Conservation (phyloP, 495 filamentous ascomycete species). For the Penicillium robsamsonii region DNA sequence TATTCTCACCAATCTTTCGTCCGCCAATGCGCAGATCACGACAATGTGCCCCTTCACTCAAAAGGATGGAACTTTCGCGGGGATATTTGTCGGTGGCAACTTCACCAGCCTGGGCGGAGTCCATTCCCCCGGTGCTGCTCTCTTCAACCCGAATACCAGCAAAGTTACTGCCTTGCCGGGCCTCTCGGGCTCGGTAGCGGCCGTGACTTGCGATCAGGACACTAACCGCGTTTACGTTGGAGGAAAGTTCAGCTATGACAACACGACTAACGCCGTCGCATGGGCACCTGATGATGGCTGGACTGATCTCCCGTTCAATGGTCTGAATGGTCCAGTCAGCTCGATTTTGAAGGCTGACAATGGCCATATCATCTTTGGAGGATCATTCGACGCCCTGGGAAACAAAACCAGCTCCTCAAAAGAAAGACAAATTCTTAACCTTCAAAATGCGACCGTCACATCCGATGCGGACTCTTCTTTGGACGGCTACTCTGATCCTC, state of each 20-base stretch:
- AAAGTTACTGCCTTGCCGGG: conserved; percentile 70
- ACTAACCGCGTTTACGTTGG: conserved; percentile 86
- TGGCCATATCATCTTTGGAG: conserved; percentile 87
- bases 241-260: conserved; percentile 73
- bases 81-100: conserved; percentile 86
- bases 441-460: conserved; percentile 71
- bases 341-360: conserved; percentile 76
- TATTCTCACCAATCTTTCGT: conserved; percentile 66
- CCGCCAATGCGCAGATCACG: conserved; percentile 78
- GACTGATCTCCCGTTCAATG: conserved; percentile 84
- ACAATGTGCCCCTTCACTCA: conserved; percentile 80
- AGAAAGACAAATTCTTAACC: conserved; percentile 75
- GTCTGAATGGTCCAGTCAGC: conserved; percentile 90
- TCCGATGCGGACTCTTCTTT: conserved; percentile 57
- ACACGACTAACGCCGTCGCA: conserved; percentile 84
- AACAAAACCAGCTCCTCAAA: conserved; percentile 59
- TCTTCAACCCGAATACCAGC: conserved; percentile 69
- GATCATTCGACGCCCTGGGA: conserved; percentile 85
- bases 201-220: conserved; percentile 79
- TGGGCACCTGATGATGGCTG: conserved; percentile 70
- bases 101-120: conserved; percentile 87
- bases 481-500: conserved; percentile 71
- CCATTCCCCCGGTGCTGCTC: conserved; percentile 73
- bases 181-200: conserved; percentile 74
- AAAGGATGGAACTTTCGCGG: conserved; percentile 63